Percentiles rank a stretch among this genome's conserved stretches.
phyloP scores from a whole-genome alignment of 106 monocot species.

The Allium cepa region DNA sequence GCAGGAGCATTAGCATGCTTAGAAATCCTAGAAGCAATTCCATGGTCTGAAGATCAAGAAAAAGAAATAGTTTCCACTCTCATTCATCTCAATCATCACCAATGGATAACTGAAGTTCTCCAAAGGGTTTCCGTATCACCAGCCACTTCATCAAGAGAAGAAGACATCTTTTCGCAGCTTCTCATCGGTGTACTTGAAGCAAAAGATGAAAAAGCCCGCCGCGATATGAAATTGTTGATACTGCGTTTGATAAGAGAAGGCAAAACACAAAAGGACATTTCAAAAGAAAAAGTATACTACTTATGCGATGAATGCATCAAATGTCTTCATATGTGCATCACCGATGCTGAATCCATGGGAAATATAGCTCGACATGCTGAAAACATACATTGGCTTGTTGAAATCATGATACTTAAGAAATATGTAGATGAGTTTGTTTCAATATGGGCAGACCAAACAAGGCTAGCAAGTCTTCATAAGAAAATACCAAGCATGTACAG shows the following conservation, averaged over 20 bases:
- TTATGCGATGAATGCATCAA: slow-evolving; percentile 31
- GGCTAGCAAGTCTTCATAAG: slow-evolving; percentile 23
- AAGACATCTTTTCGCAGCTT: slow-evolving; percentile 25
- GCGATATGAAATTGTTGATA: slow-evolving; percentile 43
- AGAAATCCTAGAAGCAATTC: slow-evolving; percentile 43
- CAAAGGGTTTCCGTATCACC: slow-evolving; percentile 34
- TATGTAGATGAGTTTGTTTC: slow-evolving; percentile 29
- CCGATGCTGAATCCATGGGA: slow-evolving; percentile 21
- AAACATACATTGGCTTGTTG: slow-evolving; percentile 29
- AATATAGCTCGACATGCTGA: slow-evolving; percentile 25
- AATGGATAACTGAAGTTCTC: slow-evolving; percentile 17
- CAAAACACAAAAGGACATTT: slow-evolving; percentile 12
- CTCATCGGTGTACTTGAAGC: slow-evolving; percentile 35
- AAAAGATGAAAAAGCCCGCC: slow-evolving; percentile 54
- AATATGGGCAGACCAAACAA: slow-evolving; percentile 37
- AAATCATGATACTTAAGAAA: slow-evolving; percentile 34
- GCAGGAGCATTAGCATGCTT: slow-evolving; percentile 39
- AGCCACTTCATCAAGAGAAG: slow-evolving; percentile 15
- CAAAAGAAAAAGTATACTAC: slow-evolving; percentile 25
- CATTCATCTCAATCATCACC: slow-evolving; percentile 13
- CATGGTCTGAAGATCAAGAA: slow-evolving; percentile 62
- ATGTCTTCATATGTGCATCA: slow-evolving; percentile 18
- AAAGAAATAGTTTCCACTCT: slow-evolving; percentile 27
- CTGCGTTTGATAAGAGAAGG: slow-evolving; percentile 24
- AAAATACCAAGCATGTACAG: slow-evolving; percentile 29